These are phyloP conservation scores for Dichotomopilus funicola DNA, from an alignment of 2,329 filamentous ascomycete species.

Conservation along the genomic window DNA sequence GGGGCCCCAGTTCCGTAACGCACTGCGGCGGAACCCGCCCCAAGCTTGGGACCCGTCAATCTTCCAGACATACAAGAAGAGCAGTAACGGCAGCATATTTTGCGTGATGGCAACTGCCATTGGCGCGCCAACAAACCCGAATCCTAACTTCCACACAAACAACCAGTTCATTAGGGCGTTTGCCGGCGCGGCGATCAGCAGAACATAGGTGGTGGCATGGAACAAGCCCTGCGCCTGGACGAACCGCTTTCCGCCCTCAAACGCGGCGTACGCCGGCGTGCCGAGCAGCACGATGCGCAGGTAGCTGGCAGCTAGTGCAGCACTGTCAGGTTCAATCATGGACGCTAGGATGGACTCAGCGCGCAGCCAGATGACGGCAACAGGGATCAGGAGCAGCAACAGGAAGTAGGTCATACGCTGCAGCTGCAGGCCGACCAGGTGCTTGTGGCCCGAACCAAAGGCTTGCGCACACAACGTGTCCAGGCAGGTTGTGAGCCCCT, in stretches of 20 bases:
- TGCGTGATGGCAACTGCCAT: slow-evolving; percentile 72
- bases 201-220: slow-evolving; percentile 69
- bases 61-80: slow-evolving; percentile 68
- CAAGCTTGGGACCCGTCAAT: slow-evolving; percentile 69
- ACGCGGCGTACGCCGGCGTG: slow-evolving; percentile 67
- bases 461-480: slow-evolving; percentile 93
- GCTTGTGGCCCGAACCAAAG: slow-evolving; percentile 83
- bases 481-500: slow-evolving; percentile 80
- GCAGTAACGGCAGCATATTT: slow-evolving; percentile 63
- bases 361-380: slow-evolving; percentile 62
- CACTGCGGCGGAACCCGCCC: slow-evolving; percentile 67
- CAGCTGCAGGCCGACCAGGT: slow-evolving; percentile 77
- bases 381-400: slow-evolving; percentile 62
- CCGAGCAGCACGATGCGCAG: slow-evolving; percentile 63
- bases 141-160: slow-evolving; percentile 64
- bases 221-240: slow-evolving; percentile 79
- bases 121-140: slow-evolving; percentile 71
- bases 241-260: slow-evolving; percentile 73
- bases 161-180: slow-evolving; percentile 75
- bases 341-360: slow-evolving; percentile 56
- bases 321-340: slow-evolving; percentile 66
- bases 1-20: slow-evolving; percentile 67
- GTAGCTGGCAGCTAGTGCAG: slow-evolving; percentile 65
- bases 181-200: slow-evolving; percentile 67
- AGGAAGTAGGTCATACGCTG: slow-evolving; percentile 77